phyloP scores from a whole-genome alignment of 768 basidiomycete genomes.

The Mycena kentingensis region DNA sequence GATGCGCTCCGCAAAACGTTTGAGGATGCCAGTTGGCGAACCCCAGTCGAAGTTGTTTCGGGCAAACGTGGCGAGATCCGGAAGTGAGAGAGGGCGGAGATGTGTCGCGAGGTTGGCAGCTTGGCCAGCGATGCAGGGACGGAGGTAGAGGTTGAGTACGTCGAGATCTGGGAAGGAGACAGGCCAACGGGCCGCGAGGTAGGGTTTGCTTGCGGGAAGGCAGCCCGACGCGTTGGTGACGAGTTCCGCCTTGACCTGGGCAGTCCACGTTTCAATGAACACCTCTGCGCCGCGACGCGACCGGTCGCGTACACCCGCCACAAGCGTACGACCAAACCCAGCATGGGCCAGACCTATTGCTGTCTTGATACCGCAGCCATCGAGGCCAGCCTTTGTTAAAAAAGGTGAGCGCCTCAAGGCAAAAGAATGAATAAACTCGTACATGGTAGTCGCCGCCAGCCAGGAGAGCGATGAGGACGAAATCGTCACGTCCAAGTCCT shows the following conservation, averaged over 20 bases:
- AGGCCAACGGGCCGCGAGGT: conserved; percentile 30
- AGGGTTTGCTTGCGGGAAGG: conserved; percentile 25
- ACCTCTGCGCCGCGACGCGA: neutral
- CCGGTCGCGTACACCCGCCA: neutral
- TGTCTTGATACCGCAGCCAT: neutral
- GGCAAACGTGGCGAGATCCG: conserved; percentile 10
- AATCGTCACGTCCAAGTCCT: conserved; percentile 29
- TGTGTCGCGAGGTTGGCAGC: neutral
- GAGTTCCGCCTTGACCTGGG: conserved; percentile 2
- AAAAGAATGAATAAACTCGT: conserved; percentile 23
- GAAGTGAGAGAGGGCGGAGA: conserved; percentile 1
- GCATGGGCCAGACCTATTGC: conserved; percentile 6
- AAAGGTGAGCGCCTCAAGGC: neutral
- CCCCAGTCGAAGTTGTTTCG: conserved; percentile 12
- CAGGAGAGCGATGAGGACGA: conserved; percentile 42
- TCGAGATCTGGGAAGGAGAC: conserved; percentile 34
- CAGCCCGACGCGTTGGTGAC: conserved; percentile 20
- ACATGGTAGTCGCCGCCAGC: conserved; percentile 46
- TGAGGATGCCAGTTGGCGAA: conserved; percentile 5
- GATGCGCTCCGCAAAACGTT: conserved; percentile 5
- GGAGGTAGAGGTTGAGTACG: conserved; percentile 40
- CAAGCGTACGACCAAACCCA: conserved; percentile 13
- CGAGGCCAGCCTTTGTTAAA: conserved; percentile 14
- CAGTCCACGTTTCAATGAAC: conserved; percentile 3
- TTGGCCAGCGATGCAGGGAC: conserved; percentile 30